These are phyloP conservation scores for Stenogyne calaminthoides DNA, from an alignment of 305 asterid genomes.

Conservation along the genomic window DNA sequence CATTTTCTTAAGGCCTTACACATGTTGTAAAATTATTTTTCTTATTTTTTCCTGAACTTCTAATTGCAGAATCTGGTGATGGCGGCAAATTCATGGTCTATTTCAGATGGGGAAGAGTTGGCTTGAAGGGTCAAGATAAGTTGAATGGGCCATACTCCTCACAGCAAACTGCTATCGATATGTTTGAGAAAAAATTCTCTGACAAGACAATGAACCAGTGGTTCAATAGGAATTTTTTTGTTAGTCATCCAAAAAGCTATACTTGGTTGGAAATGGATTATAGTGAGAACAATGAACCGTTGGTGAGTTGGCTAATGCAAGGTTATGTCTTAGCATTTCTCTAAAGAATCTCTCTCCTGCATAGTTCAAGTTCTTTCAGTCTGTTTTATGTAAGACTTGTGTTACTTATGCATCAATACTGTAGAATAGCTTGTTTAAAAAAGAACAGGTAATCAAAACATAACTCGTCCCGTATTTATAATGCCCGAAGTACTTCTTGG, in stretches of 20 bases:
- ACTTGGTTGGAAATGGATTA: slow-evolving; percentile 98
- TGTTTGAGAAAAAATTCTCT: slow-evolving; percentile 67
- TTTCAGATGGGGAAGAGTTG: slow-evolving; percentile 97
- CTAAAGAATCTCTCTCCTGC: slow-evolving; percentile 15
- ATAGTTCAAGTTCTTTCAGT: slow-evolving; percentile 14
- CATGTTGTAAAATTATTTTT: neutral
- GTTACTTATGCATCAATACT: neutral
- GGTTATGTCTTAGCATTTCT: slow-evolving; percentile 16
- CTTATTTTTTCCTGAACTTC: slow-evolving; percentile 19
- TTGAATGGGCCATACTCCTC: slow-evolving; percentile 62
- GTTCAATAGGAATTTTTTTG: slow-evolving; percentile 61
- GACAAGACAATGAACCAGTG: slow-evolving; percentile 77
- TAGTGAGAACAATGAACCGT: slow-evolving; percentile 50
- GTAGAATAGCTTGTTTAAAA: neutral
- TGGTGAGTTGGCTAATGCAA: slow-evolving; percentile 54
- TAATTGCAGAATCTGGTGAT: slow-evolving; percentile 76
- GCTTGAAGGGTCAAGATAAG: slow-evolving; percentile 79
- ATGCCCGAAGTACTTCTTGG: slow-evolving; percentile 15
- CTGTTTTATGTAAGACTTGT: neutral
- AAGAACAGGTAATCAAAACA: neutral
- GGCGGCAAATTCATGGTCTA: slow-evolving; percentile 75
- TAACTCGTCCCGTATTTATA: slow-evolving; percentile 1
- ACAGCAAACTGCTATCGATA: slow-evolving; percentile 48
- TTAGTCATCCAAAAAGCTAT: slow-evolving; percentile 56
- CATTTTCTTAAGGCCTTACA: neutral